Evolutionary conservation across 2,329 filamentous ascomycete species (phyloP).

Genomic region (Cladosporium cucumerinum): DNA sequence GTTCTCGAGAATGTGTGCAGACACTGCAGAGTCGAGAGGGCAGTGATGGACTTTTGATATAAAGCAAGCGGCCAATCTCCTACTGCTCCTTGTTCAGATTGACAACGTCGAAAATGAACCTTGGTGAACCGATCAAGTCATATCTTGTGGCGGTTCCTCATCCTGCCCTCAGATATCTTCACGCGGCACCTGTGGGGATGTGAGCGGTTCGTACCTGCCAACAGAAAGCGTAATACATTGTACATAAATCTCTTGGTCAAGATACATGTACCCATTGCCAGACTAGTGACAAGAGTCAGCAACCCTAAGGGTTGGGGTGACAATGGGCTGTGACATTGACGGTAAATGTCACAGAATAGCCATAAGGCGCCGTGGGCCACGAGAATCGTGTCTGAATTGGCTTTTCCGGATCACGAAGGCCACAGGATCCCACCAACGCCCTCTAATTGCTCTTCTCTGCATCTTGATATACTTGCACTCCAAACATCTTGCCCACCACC

Average conservation of each 20-base stretch:
- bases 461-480: constrained; percentile 32
- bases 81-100: not conserved
- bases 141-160: not conserved
- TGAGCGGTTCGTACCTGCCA: not conserved
- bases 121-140: not conserved
- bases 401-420: not conserved
- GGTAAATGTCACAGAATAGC: not conserved
- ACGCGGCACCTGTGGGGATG: not conserved
- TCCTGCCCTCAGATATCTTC: not conserved
- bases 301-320: not conserved
- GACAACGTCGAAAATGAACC: not conserved
- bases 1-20: not conserved
- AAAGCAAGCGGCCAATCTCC: not conserved
- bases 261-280: not conserved
- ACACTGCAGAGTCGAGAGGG: not conserved
- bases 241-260: not conserved
- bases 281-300: not conserved
- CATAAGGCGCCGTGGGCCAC: not conserved
- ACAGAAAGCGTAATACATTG: not conserved
- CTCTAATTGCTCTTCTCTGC: constrained; percentile 26
- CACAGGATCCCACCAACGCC: not conserved
- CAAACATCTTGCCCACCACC: constrained; percentile 33
- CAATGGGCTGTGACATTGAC: not conserved
- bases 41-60: not conserved
- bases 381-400: not conserved